phyloP scores from a whole-genome alignment of 331 rosid species.

The Malus hybrid region DNA sequence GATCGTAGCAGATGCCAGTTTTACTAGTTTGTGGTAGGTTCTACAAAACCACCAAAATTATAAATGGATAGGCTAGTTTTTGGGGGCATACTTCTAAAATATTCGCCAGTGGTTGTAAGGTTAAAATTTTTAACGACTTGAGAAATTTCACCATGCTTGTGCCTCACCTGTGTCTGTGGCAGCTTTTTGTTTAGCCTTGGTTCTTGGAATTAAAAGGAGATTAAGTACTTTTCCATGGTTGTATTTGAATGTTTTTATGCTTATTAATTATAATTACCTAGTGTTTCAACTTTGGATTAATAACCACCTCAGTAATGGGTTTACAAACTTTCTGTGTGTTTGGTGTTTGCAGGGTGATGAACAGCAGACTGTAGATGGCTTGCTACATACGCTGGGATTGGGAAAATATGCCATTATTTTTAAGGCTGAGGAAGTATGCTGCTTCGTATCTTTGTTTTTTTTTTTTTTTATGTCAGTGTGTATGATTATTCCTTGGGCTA shows the following conservation, averaged over 20 bases:
- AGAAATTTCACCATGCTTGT: background rate
- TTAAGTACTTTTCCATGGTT: background rate
- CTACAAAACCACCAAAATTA: background rate
- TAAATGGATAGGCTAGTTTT: background rate
- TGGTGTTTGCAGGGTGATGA: constrained; percentile 52
- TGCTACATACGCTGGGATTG: constrained; percentile 68
- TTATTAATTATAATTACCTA: background rate
- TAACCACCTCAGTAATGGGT: background rate
- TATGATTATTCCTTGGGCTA: background rate
- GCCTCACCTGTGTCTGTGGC: background rate
- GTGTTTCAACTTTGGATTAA: background rate
- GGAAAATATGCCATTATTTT: constrained; percentile 75
- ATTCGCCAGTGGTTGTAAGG: background rate
- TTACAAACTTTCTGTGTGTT: constrained; percentile 3
- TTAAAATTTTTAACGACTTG: background rate
- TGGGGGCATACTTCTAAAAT: background rate
- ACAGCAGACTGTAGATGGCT: constrained; percentile 70
- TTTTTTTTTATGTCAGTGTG: background rate
- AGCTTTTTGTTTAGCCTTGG: background rate
- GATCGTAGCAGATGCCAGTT: background rate
- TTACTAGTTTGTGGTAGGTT: background rate
- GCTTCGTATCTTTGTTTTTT: constrained; percentile 11
- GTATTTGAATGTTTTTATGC: background rate
- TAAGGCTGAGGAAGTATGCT: constrained; percentile 93
- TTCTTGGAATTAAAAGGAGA: background rate